Evolutionary conservation across 2,329 filamentous ascomycete genomes (phyloP), one percentile per base, ranked within the genome.

Genomic region (Trichoderma koningii): DNA sequence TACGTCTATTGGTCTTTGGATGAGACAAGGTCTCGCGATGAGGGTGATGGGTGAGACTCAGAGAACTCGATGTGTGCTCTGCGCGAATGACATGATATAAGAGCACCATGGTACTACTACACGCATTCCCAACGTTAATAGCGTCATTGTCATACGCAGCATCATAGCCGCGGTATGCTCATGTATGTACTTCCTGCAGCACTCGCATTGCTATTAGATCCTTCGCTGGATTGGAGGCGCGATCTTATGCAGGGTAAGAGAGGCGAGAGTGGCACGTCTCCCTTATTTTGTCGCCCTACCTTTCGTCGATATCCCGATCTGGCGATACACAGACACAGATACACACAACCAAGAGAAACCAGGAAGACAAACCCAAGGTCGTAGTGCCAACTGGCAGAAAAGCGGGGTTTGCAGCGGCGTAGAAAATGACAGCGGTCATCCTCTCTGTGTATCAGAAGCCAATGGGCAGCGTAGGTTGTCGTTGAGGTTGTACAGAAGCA

Each of bases 321-420:
- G 50, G 48, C 17, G 50, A 52, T 38, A 38, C 34, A 38, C 34
- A 52, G 50, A 52, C n/a, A n/a, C 26, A 52, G 17, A 19, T 30
- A 9, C 50, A 7, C 34, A 38, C 10, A 38, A 38, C 34, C 34
- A 38, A 38, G 34, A 14, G 34, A 38, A 10, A 38, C 26, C 30
- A 42, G 44, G 30, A 44, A 48, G 26, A 47, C 52, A 38, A 52
- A 9, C 34, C 44, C 45, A 34, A n/a, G 14, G 62, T 50, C n/a
- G 59, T 19, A 61, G 56, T 65, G 63, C 63, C 63, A 65, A 59
- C 63, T 65, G 63, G 63, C 63, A 65, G 42, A 44, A 42, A 60
- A 65, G 55, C 48, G 55, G 55, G 53, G 62, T 38, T 30, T 12
- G 28, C 17, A n/a, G 23, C 38, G 38, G 30, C 21, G 17, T 15